Percentiles rank a stretch among this genome's conserved stretches.
Evolutionary conservation across 768 basidiomycete genomes (phyloP).

Genomic region (Panaeolus papilionaceus): DNA sequence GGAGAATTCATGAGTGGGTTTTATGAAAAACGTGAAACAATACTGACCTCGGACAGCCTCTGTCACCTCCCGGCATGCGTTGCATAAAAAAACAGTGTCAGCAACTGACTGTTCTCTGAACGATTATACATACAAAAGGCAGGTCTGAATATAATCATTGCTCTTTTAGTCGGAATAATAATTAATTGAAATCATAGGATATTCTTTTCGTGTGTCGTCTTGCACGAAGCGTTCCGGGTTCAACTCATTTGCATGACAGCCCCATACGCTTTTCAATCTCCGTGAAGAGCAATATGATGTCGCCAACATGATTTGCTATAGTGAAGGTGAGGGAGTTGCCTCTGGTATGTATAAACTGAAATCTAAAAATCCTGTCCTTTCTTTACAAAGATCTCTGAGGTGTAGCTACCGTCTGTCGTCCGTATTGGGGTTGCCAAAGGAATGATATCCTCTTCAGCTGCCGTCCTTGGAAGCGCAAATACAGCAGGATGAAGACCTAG

Average conservation of each 20-base stretch:
- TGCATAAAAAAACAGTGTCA: background rate
- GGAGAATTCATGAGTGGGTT: too few relatives aligned
- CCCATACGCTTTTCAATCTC: conserved; percentile 18
- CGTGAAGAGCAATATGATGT: too few relatives aligned
- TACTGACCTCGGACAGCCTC: conserved; percentile 18
- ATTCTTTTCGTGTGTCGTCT: conserved; percentile 12
- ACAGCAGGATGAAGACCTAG: conserved; percentile 19
- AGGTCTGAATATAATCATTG: conserved; percentile 2
- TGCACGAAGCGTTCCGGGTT: conserved; percentile 19
- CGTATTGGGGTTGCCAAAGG: conserved; percentile 18
- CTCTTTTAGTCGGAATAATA: background rate
- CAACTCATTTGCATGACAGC: conserved; percentile 18
- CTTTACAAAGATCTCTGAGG: conserved; percentile 17
- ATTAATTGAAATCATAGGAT: background rate
- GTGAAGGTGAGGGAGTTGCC: background rate
- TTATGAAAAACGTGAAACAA: background rate
- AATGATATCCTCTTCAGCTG: conserved; percentile 18
- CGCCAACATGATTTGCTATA: too few relatives aligned
- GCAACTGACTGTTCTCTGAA: background rate
- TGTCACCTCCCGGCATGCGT: conserved; percentile 17
- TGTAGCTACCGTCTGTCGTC: conserved; percentile 3
- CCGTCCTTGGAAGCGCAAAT: conserved; percentile 19
- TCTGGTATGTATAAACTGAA: conserved; percentile 16
- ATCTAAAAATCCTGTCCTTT: conserved; percentile 18
- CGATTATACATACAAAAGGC: conserved; percentile 17